These are phyloP conservation scores for Chaetoceros tenuissimus DNA, from an alignment of 108 stramenopile genomes.

Conservation along the genomic window DNA sequence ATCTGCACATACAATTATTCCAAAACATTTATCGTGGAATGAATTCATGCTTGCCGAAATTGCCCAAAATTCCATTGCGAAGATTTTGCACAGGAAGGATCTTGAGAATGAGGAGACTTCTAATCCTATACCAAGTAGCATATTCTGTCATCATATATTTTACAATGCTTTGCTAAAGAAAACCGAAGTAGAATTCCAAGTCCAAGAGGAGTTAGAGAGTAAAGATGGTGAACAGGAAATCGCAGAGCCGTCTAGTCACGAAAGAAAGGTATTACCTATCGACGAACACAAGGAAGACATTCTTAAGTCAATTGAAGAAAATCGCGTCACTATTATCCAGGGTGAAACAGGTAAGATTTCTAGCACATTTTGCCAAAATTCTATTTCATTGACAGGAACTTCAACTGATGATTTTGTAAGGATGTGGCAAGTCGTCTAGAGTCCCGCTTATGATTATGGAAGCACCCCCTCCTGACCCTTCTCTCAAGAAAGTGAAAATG, in stretches of 20 bases:
- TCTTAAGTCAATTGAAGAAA: constrained; percentile 38
- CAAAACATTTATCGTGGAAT: neutral
- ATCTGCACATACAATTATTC: too few relatives aligned
- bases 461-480: constrained; percentile 50
- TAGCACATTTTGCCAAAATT: too few relatives aligned
- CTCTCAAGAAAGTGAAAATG: constrained; percentile 54
- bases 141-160: neutral
- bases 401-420: too few relatives aligned
- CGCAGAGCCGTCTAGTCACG: neutral
- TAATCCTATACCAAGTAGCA: neutral
- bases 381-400: too few relatives aligned
- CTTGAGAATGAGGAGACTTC: neutral
- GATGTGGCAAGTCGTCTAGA: constrained; percentile 78
- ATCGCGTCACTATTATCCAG: constrained; percentile 83
- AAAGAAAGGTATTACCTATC: constrained; percentile 37
- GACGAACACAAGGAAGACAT: constrained; percentile 66
- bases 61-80: neutral
- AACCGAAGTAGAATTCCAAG: too few relatives aligned
- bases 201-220: neutral
- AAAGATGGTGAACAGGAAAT: neutral
- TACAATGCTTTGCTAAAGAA: neutral
- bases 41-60: neutral
- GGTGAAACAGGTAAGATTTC: too few relatives aligned
- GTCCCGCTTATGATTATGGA: constrained; percentile 82
- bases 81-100: neutral